Evolutionary conservation across 2,329 filamentous ascomycete species (phyloP).

Genomic region (Cercospora sesami): DNA sequence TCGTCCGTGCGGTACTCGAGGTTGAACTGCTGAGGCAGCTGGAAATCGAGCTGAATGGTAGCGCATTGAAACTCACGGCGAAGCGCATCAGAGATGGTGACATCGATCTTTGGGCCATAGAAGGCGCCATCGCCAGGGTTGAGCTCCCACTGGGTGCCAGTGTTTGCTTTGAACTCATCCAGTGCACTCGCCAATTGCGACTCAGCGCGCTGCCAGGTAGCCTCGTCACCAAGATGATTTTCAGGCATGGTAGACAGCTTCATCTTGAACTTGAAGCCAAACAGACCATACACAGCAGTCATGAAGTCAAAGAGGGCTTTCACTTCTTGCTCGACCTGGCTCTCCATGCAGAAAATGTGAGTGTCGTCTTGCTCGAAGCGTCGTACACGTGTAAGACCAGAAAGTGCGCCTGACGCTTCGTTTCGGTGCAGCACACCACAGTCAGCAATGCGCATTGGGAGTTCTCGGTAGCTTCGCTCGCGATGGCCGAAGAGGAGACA

Average conservation of each 20-base stretch:
- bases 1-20: slow-evolving; percentile 81
- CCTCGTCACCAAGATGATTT: slow-evolving; percentile 81
- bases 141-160: slow-evolving; percentile 75
- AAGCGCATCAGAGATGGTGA: slow-evolving; percentile 86
- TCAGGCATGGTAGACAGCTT: slow-evolving; percentile 90
- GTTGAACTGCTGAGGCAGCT: slow-evolving; percentile 80
- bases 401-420: slow-evolving; percentile 88
- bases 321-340: slow-evolving; percentile 76
- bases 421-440: slow-evolving; percentile 95
- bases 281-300: slow-evolving; percentile 72
- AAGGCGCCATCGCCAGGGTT: slow-evolving; percentile 96
- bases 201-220: slow-evolving; percentile 89
- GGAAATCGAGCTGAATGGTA: slow-evolving; percentile 92
- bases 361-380: slow-evolving; percentile 96
- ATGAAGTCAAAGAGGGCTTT: slow-evolving; percentile 86
- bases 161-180: slow-evolving; percentile 66
- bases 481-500: slow-evolving; percentile 83
- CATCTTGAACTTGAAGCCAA: slow-evolving; percentile 88
- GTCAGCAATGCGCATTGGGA: slow-evolving; percentile 90
- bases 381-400: slow-evolving; percentile 85
- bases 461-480: slow-evolving; percentile 81
- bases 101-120: slow-evolving; percentile 98
- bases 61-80: slow-evolving; percentile 84
- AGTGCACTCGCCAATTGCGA: slow-evolving; percentile 75
- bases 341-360: slow-evolving; percentile 89